Evolutionary conservation across 306 rosid genomes (phyloP), one percentile per base, ranked within the genome.

Genomic region (Citrullus mucosospermus): DNA sequence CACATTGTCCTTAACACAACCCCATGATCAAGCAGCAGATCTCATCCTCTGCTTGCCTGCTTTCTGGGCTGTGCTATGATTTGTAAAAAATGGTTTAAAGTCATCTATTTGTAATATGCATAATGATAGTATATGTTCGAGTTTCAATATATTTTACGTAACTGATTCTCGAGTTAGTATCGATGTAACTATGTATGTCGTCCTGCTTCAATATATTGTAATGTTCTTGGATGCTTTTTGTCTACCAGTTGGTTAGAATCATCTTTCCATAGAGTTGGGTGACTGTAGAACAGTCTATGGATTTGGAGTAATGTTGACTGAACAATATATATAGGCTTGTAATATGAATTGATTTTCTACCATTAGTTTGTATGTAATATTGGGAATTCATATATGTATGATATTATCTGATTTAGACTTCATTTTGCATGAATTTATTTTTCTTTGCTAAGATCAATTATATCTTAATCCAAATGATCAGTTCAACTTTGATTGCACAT

Each of bases 251-350:
- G 51, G 73, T 67, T 67, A 4, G 51, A 67, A 16, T 34, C 48
- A 65, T 65, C 71, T 65, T 65, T 36, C 71, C 71, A 34, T 46
- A 36, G 38, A 34, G 22, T 65, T 65, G 50, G 50, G 72, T 66
- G 48, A 38, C 6, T 66, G 72, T 66, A 18, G 70, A 34, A 66
- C 75, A 50, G 12, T 68, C 34, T 66, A 15, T 68, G 51, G 9
- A n/a, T 68, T 41, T 41, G 74, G 74, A n/a, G 8, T 68, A 68
- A 41, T 68, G 74, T 68, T 68, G 51, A 66, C 30, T 66, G 8
- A 66, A 43, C 73, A 66, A 66, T 66, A 66, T 66, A 14, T 66
- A 18, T 66, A 66, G 73, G 73, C 73, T 66, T 66, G 73, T 66
- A 66, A 39, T 66, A 39, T 38, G 30, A 66, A 8, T 22, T 66